Evolutionary conservation across 1,284 basidiomycete species (phyloP).

Genomic region (Neonothopanus nambi): DNA sequence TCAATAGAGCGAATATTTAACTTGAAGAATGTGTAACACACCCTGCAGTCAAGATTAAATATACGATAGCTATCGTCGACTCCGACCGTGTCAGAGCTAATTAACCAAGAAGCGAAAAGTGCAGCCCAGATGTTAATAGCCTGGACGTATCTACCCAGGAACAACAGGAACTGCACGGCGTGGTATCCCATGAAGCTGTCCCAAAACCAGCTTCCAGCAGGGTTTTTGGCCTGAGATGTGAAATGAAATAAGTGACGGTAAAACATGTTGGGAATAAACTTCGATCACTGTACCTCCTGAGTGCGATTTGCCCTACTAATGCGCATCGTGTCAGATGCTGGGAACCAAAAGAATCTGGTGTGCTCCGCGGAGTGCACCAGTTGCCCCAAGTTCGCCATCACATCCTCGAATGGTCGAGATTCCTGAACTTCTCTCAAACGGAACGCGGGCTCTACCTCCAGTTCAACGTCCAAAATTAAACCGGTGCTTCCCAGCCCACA

Average conservation of each 20-base stretch:
- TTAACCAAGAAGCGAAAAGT: slow-evolving; percentile 64
- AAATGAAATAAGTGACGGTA: slow-evolving; percentile 1
- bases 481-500: slow-evolving; percentile 96
- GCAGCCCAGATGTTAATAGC: slow-evolving; percentile 56
- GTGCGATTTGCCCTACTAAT: slow-evolving; percentile 79
- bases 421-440: slow-evolving; percentile 79
- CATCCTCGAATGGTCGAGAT: slow-evolving; percentile 66
- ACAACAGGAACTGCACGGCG: slow-evolving; percentile 78
- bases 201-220: slow-evolving; percentile 66
- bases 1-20: slow-evolving; percentile 16
- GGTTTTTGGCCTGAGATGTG: slow-evolving; percentile 43
- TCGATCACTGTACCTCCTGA: slow-evolving; percentile 58
- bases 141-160: slow-evolving; percentile 62
- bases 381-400: slow-evolving; percentile 53
- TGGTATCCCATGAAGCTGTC: slow-evolving; percentile 72
- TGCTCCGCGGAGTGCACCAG: slow-evolving; percentile 77
- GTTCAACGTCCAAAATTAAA: slow-evolving; percentile 77
- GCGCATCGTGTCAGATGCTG: slow-evolving; percentile 74
- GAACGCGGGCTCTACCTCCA: slow-evolving; percentile 85
- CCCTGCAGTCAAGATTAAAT: slow-evolving; percentile 84
- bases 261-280: not conserved
- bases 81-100: slow-evolving; percentile 44
- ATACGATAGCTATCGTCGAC: slow-evolving; percentile 78
- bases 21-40: slow-evolving; percentile 35
- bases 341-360: slow-evolving; percentile 95